Percentiles rank a stretch among this genome's conserved stretches.
Conservation (phyloP, 805 yeast genomes). For the Suhomyces sp. region DNA sequence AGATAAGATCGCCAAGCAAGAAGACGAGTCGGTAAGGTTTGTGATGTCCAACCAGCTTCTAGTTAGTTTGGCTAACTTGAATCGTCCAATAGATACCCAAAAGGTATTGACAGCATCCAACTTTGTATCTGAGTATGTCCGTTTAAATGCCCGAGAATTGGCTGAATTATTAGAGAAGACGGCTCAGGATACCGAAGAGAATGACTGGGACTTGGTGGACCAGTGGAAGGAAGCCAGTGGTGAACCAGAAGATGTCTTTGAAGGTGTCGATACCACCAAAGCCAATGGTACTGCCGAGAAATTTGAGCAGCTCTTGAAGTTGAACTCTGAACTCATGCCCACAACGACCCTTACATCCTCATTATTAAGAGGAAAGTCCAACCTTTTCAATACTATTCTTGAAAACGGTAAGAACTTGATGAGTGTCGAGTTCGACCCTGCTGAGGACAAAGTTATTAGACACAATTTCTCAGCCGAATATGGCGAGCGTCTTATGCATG, state of each 20-base stretch:
- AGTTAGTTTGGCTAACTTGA: slow-evolving; percentile 53
- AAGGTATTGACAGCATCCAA: slow-evolving; percentile 50
- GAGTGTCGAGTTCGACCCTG: slow-evolving; percentile 13
- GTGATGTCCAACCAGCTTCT: slow-evolving; percentile 81
- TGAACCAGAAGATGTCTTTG: slow-evolving; percentile 7
- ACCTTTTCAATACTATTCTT: slow-evolving; percentile 14
- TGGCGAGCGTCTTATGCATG: slow-evolving; percentile 11
- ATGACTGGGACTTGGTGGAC: slow-evolving; percentile 38
- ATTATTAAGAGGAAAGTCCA: slow-evolving; percentile 10
- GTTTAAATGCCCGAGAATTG: slow-evolving; percentile 55
- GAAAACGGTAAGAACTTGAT: not conserved
- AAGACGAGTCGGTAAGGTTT: slow-evolving; percentile 82
- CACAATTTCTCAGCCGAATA: slow-evolving; percentile 17
- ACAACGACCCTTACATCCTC: not conserved
- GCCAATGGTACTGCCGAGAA: slow-evolving; percentile 3
- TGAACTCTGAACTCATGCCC: slow-evolving; percentile 10
- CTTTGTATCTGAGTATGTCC: slow-evolving; percentile 51
- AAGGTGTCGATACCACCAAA: slow-evolving; percentile 16
- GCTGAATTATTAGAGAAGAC: slow-evolving; percentile 54
- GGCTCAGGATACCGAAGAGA: slow-evolving; percentile 28
- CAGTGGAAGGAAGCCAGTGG: slow-evolving; percentile 14
- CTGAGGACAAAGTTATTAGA: slow-evolving; percentile 10
- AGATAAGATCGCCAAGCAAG: slow-evolving; percentile 65
- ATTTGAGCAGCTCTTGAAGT: slow-evolving; percentile 9
- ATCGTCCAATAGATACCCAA: slow-evolving; percentile 53